Conservation (phyloP, 805 yeast species). For the Myxozyma neglecta region DNA sequence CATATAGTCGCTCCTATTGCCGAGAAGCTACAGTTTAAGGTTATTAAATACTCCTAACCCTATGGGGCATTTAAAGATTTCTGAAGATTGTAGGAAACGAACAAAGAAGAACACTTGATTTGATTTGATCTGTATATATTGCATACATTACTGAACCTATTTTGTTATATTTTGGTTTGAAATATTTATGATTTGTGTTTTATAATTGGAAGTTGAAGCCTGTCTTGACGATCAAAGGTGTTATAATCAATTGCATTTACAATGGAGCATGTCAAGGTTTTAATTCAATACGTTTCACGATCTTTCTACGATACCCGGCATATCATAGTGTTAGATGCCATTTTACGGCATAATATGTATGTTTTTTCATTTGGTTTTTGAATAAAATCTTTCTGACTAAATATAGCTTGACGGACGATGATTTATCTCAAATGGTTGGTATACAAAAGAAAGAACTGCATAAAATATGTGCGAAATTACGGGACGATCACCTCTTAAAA, state of each 20-base stretch:
- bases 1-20: no score
- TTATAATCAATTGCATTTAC: neutral
- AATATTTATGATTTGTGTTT: neutral
- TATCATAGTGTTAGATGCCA: conserved; percentile 81
- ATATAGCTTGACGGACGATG: conserved; percentile 76
- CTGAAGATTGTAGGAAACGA: no score
- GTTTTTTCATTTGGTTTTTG: neutral
- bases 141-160: neutral
- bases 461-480: conserved; percentile 71
- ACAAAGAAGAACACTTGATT: no score
- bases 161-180: neutral
- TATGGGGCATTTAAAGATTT: no score
- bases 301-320: conserved; percentile 87
- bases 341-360: conserved; percentile 78
- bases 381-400: neutral
- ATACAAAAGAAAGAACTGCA: conserved; percentile 85
- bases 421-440: conserved; percentile 74
- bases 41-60: no score
- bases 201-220: no score
- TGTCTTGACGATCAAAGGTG: neutral
- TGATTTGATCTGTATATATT: neutral
- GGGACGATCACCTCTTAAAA: conserved; percentile 78
- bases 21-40: no score
- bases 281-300: conserved; percentile 76
- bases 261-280: conserved; percentile 34